Percentiles rank a stretch among this genome's conserved stretches.
phyloP scores from a whole-genome alignment of 179 eudicot genomes.

The Amaranthus tricolor region DNA sequence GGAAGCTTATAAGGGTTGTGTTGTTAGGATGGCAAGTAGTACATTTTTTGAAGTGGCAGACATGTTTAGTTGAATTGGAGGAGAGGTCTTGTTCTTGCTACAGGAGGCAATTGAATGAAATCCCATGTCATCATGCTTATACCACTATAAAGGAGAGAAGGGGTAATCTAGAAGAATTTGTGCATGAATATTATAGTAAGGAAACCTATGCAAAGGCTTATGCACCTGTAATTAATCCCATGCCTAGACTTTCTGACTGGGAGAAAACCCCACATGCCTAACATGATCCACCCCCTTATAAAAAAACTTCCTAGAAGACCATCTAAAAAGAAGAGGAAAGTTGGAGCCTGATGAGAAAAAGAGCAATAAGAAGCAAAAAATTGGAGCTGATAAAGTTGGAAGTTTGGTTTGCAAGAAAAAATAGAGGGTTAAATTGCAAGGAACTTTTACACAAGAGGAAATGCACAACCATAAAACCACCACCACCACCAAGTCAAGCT shows the following conservation, averaged over 20 bases:
- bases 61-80: not conserved
- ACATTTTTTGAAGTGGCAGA: not conserved
- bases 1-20: not conserved
- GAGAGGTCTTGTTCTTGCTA: not conserved
- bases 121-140: not conserved
- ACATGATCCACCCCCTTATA: not conserved
- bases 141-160: not conserved
- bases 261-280: not conserved
- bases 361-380: not conserved
- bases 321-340: not conserved
- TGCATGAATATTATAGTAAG: not conserved
- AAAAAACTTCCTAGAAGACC: slow-evolving; percentile 1
- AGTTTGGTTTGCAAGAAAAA: too few species aligned
- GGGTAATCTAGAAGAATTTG: not conserved
- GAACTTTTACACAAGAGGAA: too few species aligned
- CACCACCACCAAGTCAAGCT: too few species aligned
- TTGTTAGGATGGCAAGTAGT: not conserved
- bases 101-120: too few species aligned
- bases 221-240: not conserved
- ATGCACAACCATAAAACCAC: too few species aligned
- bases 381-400: too few species aligned
- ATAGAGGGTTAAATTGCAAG: too few species aligned
- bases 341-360: not conserved
- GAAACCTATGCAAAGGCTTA: not conserved
- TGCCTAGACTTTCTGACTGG: not conserved